A percentile compares a stretch with the other conserved stretches of the same genome.
Evolutionary conservation across 768 basidiomycete species (phyloP).

Genomic region (Mycena venus): DNA sequence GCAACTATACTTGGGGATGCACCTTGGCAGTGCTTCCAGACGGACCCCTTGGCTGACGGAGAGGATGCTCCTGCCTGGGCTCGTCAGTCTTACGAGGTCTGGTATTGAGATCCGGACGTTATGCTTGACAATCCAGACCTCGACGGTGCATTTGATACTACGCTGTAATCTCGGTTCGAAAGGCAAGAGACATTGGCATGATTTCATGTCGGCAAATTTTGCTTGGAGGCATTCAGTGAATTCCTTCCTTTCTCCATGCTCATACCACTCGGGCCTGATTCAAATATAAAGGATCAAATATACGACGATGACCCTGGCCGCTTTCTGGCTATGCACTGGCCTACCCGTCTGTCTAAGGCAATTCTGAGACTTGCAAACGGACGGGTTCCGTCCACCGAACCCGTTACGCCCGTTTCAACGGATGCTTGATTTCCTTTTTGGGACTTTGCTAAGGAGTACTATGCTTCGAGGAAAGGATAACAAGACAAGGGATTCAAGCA

Average conservation of each 20-base stretch:
- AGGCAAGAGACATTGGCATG: constrained; percentile 41
- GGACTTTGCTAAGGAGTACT: too few species aligned
- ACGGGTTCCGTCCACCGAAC: too few species aligned
- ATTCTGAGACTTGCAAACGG: too few species aligned
- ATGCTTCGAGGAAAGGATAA: too few species aligned
- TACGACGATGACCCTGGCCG: background rate
- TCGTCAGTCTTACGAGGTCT: constrained; percentile 12
- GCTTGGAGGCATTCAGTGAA: too few species aligned
- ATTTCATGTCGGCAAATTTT: too few species aligned
- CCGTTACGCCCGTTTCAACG: too few species aligned
- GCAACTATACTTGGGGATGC: background rate
- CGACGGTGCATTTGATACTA: constrained; percentile 45
- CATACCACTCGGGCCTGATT: background rate
- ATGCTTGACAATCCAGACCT: constrained; percentile 52
- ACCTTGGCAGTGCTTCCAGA: background rate
- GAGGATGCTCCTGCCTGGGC: constrained; percentile 10
- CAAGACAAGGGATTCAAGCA: too few species aligned
- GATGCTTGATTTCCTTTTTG: too few species aligned
- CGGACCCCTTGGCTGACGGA: background rate
- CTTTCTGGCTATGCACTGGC: too few species aligned
- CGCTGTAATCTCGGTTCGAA: constrained; percentile 41
- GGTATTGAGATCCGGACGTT: constrained; percentile 4
- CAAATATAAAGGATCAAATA: background rate
- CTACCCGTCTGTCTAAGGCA: too few species aligned
- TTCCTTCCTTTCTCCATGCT: constrained; percentile 9